phyloP scores from a whole-genome alignment of 495 filamentous ascomycete genomes.

The Tuber calosporum region DNA sequence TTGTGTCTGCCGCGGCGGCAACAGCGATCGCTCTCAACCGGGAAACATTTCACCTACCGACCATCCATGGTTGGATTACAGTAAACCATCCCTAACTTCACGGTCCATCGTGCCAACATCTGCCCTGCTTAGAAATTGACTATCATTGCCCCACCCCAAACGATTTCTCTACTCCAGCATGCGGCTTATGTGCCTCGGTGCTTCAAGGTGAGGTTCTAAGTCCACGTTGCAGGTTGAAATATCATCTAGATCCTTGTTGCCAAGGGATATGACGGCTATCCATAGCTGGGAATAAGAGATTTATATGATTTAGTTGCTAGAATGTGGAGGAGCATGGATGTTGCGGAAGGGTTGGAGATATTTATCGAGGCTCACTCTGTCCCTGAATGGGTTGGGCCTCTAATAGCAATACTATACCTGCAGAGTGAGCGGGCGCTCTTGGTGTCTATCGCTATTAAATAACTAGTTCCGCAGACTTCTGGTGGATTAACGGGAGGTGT shows the following conservation, averaged over 20 bases:
- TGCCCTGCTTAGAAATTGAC: background rate
- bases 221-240: background rate
- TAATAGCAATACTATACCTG: background rate
- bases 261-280: background rate
- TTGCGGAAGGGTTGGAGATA: background rate
- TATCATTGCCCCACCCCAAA: background rate
- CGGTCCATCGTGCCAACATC: background rate
- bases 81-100: background rate
- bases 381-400: background rate
- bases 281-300: background rate
- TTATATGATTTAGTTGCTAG: background rate
- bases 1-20: background rate
- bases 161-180: background rate
- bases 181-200: background rate
- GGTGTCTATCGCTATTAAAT: background rate
- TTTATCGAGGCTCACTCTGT: background rate
- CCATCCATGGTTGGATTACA: background rate
- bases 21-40: background rate
- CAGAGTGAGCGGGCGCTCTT: background rate
- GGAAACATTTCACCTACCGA: background rate
- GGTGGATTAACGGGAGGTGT: background rate
- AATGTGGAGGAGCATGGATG: background rate
- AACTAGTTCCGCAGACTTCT: background rate
- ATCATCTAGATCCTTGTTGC: background rate
- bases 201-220: background rate